phyloP scores from a whole-genome alignment of 148 eudicot genomes.

The Cornus controversa region DNA sequence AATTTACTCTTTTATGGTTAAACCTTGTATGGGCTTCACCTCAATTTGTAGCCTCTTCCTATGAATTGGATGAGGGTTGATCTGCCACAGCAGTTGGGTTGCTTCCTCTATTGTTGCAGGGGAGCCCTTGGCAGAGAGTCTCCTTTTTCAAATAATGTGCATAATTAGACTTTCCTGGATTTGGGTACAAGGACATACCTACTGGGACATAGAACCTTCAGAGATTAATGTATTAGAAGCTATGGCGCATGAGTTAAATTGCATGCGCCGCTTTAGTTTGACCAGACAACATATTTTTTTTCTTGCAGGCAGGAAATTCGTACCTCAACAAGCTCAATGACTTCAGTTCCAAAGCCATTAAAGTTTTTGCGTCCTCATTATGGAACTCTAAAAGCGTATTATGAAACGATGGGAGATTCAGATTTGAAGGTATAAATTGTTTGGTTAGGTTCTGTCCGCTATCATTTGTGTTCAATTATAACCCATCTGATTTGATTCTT shows the following conservation, averaged over 20 bases:
- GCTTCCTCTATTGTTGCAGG: too few relatives aligned
- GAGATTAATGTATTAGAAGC: not conserved
- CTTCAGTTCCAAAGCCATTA: slow-evolving; percentile 93
- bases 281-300: not conserved
- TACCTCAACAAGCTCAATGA: slow-evolving; percentile 94
- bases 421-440: slow-evolving; percentile 60
- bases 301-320: slow-evolving; percentile 81
- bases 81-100: too few relatives aligned
- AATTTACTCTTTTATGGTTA: too few relatives aligned
- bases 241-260: not conserved
- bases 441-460: not conserved
- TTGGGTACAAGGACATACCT: too few relatives aligned
- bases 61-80: too few relatives aligned
- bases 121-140: too few relatives aligned
- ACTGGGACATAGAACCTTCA: too few relatives aligned
- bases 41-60: too few relatives aligned
- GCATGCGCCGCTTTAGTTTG: not conserved
- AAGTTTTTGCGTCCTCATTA: slow-evolving; percentile 96
- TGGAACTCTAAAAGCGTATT: slow-evolving; percentile 75
- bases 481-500: not conserved
- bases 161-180: too few relatives aligned
- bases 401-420: slow-evolving; percentile 63
- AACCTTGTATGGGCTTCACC: too few relatives aligned
- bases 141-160: too few relatives aligned
- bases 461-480: not conserved